Evolutionary conservation across 306 rosid species (phyloP).

Genomic region (Pueraria montana): DNA sequence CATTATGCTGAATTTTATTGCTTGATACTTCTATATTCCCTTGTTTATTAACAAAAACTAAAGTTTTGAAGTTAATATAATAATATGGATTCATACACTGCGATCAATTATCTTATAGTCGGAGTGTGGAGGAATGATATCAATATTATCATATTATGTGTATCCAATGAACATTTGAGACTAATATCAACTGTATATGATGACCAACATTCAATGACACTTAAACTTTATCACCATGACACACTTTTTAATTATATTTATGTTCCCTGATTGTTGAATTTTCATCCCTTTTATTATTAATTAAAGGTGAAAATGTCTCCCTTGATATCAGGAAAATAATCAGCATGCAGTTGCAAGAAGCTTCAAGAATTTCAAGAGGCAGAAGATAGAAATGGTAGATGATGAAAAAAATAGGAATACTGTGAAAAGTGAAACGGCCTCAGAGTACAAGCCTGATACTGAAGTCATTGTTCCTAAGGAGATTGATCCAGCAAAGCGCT

Average conservation of each 20-base stretch:
- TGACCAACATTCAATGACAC: conserved; percentile 24
- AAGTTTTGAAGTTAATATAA: not conserved
- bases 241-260: not conserved
- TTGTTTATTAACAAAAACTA: not conserved
- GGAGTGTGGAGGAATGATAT: not conserved
- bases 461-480: conserved; percentile 51
- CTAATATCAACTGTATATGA: not conserved
- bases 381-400: conserved; percentile 49
- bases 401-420: conserved; percentile 50
- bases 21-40: conserved; percentile 6
- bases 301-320: conserved; percentile 1
- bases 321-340: conserved; percentile 59
- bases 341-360: conserved; percentile 53
- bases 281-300: conserved; percentile 10
- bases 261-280: conserved; percentile 27
- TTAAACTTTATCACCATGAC: not conserved
- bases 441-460: conserved; percentile 46
- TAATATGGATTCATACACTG: not conserved
- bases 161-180: not conserved
- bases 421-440: conserved; percentile 54
- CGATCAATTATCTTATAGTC: not conserved
- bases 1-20: not conserved
- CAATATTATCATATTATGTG: not conserved
- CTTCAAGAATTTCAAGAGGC: conserved; percentile 67
- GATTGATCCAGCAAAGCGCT: conserved; percentile 38